Evolutionary conservation across 106 monocot genomes (phyloP), one percentile per base, ranked within the genome.

Genomic region (Dioscorea dumetorum): DNA sequence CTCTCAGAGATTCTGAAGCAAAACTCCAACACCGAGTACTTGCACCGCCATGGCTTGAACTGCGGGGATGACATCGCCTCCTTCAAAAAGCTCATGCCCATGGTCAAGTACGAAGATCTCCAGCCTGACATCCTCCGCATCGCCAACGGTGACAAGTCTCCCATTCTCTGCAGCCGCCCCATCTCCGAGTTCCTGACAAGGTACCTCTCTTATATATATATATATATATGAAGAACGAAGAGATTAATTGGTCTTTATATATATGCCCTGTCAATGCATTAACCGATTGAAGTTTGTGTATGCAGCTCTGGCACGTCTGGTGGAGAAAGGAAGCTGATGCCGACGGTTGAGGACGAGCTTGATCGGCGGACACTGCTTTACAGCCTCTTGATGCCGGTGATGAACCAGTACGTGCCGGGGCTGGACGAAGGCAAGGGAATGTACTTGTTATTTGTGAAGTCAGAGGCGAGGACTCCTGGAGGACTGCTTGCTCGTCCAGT

Each of bases 141-240:
- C 61, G 89, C 94, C 69, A 60, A 87, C 17, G 94, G 94, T 32
- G 94, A 94, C 75, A 73, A 57, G 49, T 94, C 94, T 2, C 82
- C 84, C 48, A 87, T 94, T 68, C 82, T 94, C 73, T 90, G 80
- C 57, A 74, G 79, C 68, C 74, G 63, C 12, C 94, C 94, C 73
- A 79, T 94, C 73, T 84, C 86, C 63, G 94, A 94, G 65, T 94
- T 94, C 61, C 84, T 94, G 63, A 94, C 94, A 11, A 94, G 94
- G 90, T 91, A 31, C 14, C 13, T 0, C 12, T 12, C 3, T 67
- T n/a, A n/a, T n/a, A n/a, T n/a, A n/a, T n/a, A n/a, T n/a, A n/a
- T n/a, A n/a, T n/a, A n/a, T n/a, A n/a, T n/a, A n/a, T n/a, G n/a
- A n/a, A n/a, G n/a, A n/a, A n/a, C n/a, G n/a, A n/a, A n/a, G n/a